phyloP scores from a whole-genome alignment of 208 protist species.

The Wallacemonas sp. region DNA sequence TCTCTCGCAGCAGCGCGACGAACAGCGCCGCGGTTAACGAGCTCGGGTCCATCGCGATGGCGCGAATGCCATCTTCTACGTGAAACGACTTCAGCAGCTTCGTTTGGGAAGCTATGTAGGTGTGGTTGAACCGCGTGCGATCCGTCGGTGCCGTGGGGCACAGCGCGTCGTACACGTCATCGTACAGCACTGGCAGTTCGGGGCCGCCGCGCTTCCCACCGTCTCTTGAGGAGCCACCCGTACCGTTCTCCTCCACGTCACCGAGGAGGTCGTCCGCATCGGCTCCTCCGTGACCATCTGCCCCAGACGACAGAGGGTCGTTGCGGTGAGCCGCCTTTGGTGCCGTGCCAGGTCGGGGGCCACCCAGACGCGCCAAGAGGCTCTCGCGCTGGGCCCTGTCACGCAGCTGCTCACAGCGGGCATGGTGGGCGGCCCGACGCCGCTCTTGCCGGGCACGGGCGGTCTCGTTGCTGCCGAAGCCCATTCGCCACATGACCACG shows the following conservation, averaged over 20 bases:
- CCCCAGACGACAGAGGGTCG: too few relatives aligned
- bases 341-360: not conserved
- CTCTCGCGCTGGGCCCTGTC: conserved; percentile 11
- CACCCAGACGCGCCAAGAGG: not conserved
- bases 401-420: not conserved
- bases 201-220: not conserved
- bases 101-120: conserved; percentile 18
- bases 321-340: not conserved
- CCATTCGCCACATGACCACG: conserved; percentile 67
- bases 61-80: conserved; percentile 56
- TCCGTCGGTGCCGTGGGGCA: conserved; percentile 19
- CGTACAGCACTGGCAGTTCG: conserved; percentile 5
- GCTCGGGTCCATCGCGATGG: conserved; percentile 34
- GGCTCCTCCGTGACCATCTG: not conserved
- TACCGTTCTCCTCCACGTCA: not conserved
- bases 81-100: conserved; percentile 37
- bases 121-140: conserved; percentile 28
- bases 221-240: not conserved
- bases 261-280: not conserved
- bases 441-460: conserved; percentile 7
- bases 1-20: conserved; percentile 49
- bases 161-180: conserved; percentile 4
- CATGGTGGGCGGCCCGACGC: conserved; percentile 1
- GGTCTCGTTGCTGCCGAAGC: conserved; percentile 11
- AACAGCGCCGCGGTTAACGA: conserved; percentile 35